Evolutionary conservation across 1,139 yeast genomes (phyloP).

Genomic region (Debaryomyces nepalensis): DNA sequence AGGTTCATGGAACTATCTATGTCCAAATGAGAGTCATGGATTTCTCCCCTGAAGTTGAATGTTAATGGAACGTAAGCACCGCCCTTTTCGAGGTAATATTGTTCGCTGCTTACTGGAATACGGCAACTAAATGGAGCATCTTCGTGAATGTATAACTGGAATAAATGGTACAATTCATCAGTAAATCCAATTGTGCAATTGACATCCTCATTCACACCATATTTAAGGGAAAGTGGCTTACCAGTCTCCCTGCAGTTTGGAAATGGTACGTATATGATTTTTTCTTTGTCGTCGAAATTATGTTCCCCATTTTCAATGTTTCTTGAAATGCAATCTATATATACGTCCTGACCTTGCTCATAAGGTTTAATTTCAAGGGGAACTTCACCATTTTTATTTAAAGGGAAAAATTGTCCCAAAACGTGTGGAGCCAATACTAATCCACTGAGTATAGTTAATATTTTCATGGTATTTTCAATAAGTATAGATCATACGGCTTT

Average conservation of each 20-base stretch:
- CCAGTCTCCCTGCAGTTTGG: constrained; percentile 70
- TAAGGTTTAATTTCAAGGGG: constrained; percentile 46
- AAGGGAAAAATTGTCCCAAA: constrained; percentile 39
- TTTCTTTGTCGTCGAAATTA: constrained; percentile 61
- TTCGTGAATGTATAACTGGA: constrained; percentile 76
- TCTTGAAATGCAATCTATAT: constrained; percentile 65
- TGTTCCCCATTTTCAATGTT: constrained; percentile 77
- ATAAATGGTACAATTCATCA: constrained; percentile 73
- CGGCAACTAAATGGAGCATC: constrained; percentile 79
- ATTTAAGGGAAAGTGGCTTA: constrained; percentile 56
- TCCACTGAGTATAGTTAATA: constrained; percentile 5
- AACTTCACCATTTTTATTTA: constrained; percentile 40
- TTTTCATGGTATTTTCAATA: constrained; percentile 4
- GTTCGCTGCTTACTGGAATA: constrained; percentile 53
- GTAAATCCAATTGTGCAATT: constrained; percentile 66
- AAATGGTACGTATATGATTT: constrained; percentile 61
- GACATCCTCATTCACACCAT: constrained; percentile 55
- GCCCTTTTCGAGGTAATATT: constrained; percentile 47
- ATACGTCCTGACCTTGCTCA: constrained; percentile 47
- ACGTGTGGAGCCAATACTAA: constrained; percentile 2
- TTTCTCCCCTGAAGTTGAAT: constrained; percentile 68
- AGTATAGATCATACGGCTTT: background rate
- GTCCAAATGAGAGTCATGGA: constrained; percentile 72
- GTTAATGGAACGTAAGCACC: constrained; percentile 65
- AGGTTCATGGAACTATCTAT: constrained; percentile 65